phyloP scores from a whole-genome alignment of 202 grass and related monocot species.

The Panicum hallii region DNA sequence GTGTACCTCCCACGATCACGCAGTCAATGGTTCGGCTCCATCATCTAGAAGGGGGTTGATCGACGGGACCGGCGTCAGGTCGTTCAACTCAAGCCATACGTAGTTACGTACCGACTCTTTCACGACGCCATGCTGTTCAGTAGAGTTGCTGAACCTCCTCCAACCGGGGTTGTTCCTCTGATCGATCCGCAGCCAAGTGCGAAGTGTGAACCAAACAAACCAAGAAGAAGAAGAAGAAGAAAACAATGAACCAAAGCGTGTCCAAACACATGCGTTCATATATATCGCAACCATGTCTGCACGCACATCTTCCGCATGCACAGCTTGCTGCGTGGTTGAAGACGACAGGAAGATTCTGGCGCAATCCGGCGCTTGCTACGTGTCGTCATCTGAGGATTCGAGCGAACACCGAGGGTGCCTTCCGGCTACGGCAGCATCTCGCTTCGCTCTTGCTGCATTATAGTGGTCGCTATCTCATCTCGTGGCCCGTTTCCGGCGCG shows the following conservation, averaged over 20 bases:
- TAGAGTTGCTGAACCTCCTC: too few species aligned
- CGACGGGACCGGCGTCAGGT: background rate
- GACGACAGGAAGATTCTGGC: background rate
- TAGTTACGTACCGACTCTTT: background rate
- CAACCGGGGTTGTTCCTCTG: background rate
- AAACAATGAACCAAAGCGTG: too few species aligned
- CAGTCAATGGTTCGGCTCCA: background rate
- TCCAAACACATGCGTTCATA: background rate
- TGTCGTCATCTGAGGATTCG: background rate
- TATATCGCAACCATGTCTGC: too few species aligned
- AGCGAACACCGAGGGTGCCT: background rate
- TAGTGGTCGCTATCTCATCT: background rate
- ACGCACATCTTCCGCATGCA: constrained; percentile 7
- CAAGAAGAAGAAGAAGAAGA: too few species aligned
- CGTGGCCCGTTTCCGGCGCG: background rate
- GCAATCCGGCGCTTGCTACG: background rate
- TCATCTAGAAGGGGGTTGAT: background rate
- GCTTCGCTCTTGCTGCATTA: background rate
- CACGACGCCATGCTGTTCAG: background rate
- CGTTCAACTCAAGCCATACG: background rate
- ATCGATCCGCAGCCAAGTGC: background rate
- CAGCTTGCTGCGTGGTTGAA: background rate
- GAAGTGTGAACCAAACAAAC: background rate
- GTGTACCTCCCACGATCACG: background rate
- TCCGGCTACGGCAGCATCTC: background rate